phyloP scores from a whole-genome alignment of 768 basidiomycete species.

The Jaapia argillacea region DNA sequence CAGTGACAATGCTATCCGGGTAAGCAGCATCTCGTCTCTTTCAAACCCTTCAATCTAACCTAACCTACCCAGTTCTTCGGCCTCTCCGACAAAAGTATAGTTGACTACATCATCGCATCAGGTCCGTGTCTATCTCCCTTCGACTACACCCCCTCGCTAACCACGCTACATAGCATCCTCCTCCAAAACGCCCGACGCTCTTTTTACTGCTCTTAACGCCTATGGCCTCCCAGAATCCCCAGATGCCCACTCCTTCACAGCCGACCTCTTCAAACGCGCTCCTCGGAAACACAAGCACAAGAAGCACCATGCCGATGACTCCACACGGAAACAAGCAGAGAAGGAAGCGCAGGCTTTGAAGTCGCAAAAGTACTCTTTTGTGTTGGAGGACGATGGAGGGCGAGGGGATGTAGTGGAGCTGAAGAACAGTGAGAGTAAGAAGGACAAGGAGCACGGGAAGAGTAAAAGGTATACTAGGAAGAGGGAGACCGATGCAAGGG shows the following conservation, averaged over 20 bases:
- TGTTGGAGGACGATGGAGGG: slow-evolving; percentile 70
- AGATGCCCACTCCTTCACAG: slow-evolving; percentile 72
- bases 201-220: slow-evolving; percentile 65
- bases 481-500: slow-evolving; percentile 68
- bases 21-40: slow-evolving; percentile 24
- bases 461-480: slow-evolving; percentile 64
- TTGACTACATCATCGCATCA: slow-evolving; percentile 82
- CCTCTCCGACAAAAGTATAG: slow-evolving; percentile 72
- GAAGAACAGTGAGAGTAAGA: slow-evolving; percentile 20
- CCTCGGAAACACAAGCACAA: slow-evolving; percentile 75
- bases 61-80: slow-evolving; percentile 57
- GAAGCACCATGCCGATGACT: slow-evolving; percentile 41
- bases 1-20: slow-evolving; percentile 67
- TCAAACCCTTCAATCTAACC: slow-evolving; percentile 1
- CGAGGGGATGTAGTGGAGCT: slow-evolving; percentile 28
- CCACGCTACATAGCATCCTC: slow-evolving; percentile 49
- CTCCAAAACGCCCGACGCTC: slow-evolving; percentile 68
- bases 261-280: slow-evolving; percentile 63
- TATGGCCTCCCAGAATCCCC: slow-evolving; percentile 77
- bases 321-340: slow-evolving; percentile 56
- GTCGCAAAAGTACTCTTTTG: slow-evolving; percentile 66
- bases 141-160: slow-evolving; percentile 5
- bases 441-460: slow-evolving; percentile 37
- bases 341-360: slow-evolving; percentile 62
- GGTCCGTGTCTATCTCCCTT: slow-evolving; percentile 32